Percentiles rank a stretch among this genome's conserved stretches.
Conservation (phyloP, 2,329 filamentous ascomycete species). For the Fusarium vanettenii region DNA sequence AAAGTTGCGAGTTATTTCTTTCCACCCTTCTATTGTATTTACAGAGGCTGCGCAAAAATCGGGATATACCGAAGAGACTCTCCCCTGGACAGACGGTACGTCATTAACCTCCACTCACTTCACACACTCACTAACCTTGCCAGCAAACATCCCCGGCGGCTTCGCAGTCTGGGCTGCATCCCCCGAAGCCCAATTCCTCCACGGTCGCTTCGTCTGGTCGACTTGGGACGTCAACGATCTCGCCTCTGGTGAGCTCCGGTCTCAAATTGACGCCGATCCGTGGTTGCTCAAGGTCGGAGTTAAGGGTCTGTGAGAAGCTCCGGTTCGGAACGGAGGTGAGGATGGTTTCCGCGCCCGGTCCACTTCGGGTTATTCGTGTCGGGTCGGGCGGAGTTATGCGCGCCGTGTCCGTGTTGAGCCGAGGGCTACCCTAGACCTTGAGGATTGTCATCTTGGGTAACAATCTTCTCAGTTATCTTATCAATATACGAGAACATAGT, state of each 20-base stretch:
- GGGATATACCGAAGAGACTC: constrained; percentile 37
- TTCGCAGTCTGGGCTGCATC: constrained; percentile 58
- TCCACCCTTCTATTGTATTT: constrained; percentile 54
- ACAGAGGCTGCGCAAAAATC: constrained; percentile 43
- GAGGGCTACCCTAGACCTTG: neutral
- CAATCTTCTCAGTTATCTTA: no score
- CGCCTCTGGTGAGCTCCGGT: constrained; percentile 5
- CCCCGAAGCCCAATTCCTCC: constrained; percentile 58
- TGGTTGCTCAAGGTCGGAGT: constrained; percentile 42
- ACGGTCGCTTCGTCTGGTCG: constrained; percentile 59
- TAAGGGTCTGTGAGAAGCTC: constrained; percentile 17
- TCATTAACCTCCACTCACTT: rapidly evolving
- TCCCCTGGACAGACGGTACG: constrained; percentile 37
- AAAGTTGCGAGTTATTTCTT: constrained; percentile 53
- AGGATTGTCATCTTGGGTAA: neutral
- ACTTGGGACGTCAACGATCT: constrained; percentile 65
- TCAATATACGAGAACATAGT: neutral
- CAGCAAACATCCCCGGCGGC: constrained; percentile 53
- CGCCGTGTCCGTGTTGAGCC: neutral
- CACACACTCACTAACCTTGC: neutral
- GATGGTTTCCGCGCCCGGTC: neutral
- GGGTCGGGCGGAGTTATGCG: neutral
- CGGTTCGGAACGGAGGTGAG: neutral
- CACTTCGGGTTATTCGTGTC: neutral
- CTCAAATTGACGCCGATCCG: constrained; percentile 22